Evolutionary conservation across 2,329 filamentous ascomycete genomes (phyloP).

Genomic region (Bipolaris sorokiniana): DNA sequence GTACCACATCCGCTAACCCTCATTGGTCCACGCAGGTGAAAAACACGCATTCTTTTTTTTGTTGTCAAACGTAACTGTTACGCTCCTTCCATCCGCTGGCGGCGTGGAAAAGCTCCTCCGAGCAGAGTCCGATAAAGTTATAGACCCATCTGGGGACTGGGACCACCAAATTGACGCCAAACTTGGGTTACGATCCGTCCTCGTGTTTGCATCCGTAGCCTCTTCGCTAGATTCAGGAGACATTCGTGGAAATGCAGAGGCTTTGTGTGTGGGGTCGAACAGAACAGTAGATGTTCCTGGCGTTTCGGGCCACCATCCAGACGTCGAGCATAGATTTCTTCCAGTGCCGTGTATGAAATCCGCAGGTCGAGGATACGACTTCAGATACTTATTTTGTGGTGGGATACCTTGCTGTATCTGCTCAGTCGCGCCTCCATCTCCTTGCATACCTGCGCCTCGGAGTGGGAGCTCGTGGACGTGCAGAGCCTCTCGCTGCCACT

Average conservation of each 20-base stretch:
- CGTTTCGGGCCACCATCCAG: conserved; percentile 30
- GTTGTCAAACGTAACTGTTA: conserved; percentile 9
- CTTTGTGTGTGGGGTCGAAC: conserved; percentile 15
- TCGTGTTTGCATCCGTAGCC: background rate
- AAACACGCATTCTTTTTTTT: conserved; percentile 6
- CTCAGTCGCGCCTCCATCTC: background rate
- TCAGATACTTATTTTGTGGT: conserved; percentile 1
- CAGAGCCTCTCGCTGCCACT: conserved; percentile 13
- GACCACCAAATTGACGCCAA: conserved; percentile 24
- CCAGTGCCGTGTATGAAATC: conserved; percentile 28
- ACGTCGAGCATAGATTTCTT: conserved; percentile 30
- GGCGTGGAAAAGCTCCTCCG: conserved; percentile 7
- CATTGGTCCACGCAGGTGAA: conserved; percentile 12
- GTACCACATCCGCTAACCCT: background rate
- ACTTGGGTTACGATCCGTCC: conserved; percentile 10
- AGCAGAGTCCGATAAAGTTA: conserved; percentile 3
- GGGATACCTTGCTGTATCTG: background rate
- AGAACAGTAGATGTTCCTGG: conserved; percentile 2
- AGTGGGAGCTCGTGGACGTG: conserved; percentile 9
- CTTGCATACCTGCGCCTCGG: background rate
- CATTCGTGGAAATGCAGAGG: conserved; percentile 8
- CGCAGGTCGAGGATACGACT: conserved; percentile 4
- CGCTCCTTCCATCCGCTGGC: background rate
- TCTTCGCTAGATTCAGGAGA: background rate
- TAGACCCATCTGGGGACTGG: conserved; percentile 12